Conservation (phyloP, 2,329 filamentous ascomycete species). For the Knufia petricola region DNA sequence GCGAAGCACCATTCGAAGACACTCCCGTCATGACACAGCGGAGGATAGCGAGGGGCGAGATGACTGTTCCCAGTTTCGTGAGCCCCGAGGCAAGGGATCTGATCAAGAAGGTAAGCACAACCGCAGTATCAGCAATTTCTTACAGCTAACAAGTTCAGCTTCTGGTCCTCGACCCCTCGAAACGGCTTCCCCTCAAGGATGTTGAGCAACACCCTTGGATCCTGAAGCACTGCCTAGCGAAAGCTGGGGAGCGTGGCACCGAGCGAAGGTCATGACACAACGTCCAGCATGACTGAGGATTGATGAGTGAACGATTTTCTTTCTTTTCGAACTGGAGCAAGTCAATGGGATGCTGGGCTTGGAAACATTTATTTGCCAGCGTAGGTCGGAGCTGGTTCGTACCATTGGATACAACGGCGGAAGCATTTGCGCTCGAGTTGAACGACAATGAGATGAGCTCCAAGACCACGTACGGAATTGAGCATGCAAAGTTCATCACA, state of each 20-base stretch:
- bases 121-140: background rate
- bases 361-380: background rate
- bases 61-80: slow-evolving; percentile 84
- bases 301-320: slow-evolving; percentile 13
- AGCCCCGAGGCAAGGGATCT: slow-evolving; percentile 83
- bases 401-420: background rate
- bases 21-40: slow-evolving; percentile 88
- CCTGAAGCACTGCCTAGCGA: slow-evolving; percentile 65
- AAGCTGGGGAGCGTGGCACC: slow-evolving; percentile 19
- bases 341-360: background rate
- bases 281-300: slow-evolving; percentile 1
- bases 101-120: slow-evolving; percentile 68
- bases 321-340: background rate
- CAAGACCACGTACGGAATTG: too few species aligned
- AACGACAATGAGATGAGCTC: too few species aligned
- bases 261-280: slow-evolving; percentile 10
- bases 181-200: slow-evolving; percentile 80
- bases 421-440: too few species aligned
- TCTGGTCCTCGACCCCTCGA: slow-evolving; percentile 85
- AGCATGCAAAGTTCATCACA: too few species aligned
- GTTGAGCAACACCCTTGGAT: slow-evolving; percentile 93
- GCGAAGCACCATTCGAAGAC: slow-evolving; percentile 94
- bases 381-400: background rate
- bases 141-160: slow-evolving; percentile 44
- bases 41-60: slow-evolving; percentile 79